Evolutionary conservation across 2,329 filamentous ascomycete genomes (phyloP).

Genomic region (Verticillium tricorpus): DNA sequence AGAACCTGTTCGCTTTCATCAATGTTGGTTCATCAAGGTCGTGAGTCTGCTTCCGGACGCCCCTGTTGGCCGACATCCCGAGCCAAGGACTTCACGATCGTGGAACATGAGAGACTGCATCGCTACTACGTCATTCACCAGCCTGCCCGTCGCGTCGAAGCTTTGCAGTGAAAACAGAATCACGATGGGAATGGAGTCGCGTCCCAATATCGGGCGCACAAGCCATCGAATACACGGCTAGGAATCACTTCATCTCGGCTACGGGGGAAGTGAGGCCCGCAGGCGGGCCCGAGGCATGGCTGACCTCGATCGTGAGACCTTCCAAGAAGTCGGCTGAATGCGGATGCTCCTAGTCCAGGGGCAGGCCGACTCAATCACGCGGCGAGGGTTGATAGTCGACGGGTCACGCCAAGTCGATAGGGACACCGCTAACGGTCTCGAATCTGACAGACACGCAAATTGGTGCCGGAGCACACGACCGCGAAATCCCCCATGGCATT

Average conservation of each 20-base stretch:
- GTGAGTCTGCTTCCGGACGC: neutral
- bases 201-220: neutral
- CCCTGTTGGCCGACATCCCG: neutral
- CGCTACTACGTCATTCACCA: neutral
- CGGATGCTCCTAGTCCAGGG: neutral
- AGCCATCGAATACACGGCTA: neutral
- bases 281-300: neutral
- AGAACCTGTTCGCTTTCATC: neutral
- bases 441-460: neutral
- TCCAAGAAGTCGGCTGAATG: neutral
- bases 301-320: neutral
- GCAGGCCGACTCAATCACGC: neutral
- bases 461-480: neutral
- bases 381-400: neutral
- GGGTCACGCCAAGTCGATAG: neutral
- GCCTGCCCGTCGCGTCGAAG: neutral
- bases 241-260: neutral
- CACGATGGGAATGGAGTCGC: neutral
- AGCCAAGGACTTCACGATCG: neutral
- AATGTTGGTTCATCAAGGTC: neutral
- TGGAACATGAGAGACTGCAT: neutral
- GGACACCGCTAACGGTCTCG: neutral
- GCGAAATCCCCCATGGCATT: neutral
- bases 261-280: neutral
- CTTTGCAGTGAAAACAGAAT: neutral